Evolutionary conservation across 306 rosid genomes (phyloP).

Genomic region (Fragaria nilgerrensis): DNA sequence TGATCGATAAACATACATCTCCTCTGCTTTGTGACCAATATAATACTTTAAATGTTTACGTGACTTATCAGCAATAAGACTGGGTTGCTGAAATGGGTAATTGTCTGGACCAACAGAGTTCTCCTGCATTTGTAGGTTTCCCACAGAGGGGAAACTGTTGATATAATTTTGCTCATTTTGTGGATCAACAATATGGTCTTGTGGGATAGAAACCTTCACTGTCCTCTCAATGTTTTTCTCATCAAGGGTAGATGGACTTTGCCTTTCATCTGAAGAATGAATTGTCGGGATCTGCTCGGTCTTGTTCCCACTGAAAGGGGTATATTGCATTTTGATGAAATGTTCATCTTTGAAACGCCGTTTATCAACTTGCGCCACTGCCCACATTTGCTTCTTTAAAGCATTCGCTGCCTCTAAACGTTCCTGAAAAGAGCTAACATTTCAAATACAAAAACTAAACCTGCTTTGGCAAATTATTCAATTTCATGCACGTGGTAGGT

Average conservation of each 20-base stretch:
- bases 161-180: slow-evolving; percentile 31
- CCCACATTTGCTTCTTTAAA: slow-evolving; percentile 76
- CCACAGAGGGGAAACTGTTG: slow-evolving; percentile 40
- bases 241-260: slow-evolving; percentile 33
- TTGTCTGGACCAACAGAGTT: slow-evolving; percentile 40
- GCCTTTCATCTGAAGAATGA: slow-evolving; percentile 36
- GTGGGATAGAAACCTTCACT: slow-evolving; percentile 25
- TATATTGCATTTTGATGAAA: slow-evolving; percentile 35
- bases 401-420: slow-evolving; percentile 81
- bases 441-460: slow-evolving; percentile 15
- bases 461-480: slow-evolving; percentile 1
- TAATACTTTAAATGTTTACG: slow-evolving; percentile 55
- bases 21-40: slow-evolving; percentile 65
- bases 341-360: slow-evolving; percentile 58
- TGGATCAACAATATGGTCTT: slow-evolving; percentile 32
- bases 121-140: slow-evolving; percentile 44
- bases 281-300: slow-evolving; percentile 33
- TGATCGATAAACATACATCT: slow-evolving; percentile 59
- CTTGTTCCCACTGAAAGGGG: slow-evolving; percentile 34
- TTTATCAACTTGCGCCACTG: slow-evolving; percentile 66
- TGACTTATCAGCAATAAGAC: slow-evolving; percentile 51
- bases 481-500: slow-evolving; percentile 6
- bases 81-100: slow-evolving; percentile 42
- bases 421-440: slow-evolving; percentile 49
- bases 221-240: slow-evolving; percentile 34